Evolutionary conservation across 2,329 filamentous ascomycete genomes (phyloP).

Genomic region (Phaeosphaeriaceae sp.): DNA sequence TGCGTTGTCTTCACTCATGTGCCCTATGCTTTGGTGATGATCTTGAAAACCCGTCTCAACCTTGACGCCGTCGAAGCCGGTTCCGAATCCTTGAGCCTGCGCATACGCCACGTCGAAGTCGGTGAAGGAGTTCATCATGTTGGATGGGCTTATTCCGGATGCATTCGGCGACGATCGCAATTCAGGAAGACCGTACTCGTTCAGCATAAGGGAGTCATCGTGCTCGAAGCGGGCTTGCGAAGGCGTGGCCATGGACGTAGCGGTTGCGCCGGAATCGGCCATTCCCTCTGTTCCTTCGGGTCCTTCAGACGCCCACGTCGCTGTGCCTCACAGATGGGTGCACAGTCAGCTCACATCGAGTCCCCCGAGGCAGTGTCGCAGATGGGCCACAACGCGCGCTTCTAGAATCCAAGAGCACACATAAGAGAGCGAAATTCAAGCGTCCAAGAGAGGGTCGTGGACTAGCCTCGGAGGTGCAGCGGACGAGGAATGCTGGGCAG

Average conservation of each 20-base stretch:
- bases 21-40: conserved; percentile 40
- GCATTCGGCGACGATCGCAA: conserved; percentile 34
- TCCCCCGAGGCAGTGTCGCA: background rate
- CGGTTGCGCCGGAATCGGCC: conserved; percentile 36
- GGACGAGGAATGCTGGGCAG: conserved; percentile 14
- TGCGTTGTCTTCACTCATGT: conserved; percentile 41
- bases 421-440: conserved; percentile 9
- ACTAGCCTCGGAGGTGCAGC: conserved; percentile 13
- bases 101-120: conserved; percentile 42
- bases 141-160: conserved; percentile 29
- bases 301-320: conserved; percentile 24
- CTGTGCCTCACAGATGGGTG: conserved; percentile 17
- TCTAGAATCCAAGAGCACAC: conserved; percentile 2
- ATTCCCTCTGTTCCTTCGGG: conserved; percentile 17
- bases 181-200: conserved; percentile 44
- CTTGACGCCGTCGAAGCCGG: conserved; percentile 27
- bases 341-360: conserved; percentile 31
- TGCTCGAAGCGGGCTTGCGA: conserved; percentile 37
- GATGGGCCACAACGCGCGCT: background rate
- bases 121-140: conserved; percentile 39
- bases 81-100: conserved; percentile 29
- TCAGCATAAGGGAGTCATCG: conserved; percentile 44
- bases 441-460: conserved; percentile 10
- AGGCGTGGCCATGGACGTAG: conserved; percentile 37
- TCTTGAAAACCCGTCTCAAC: conserved; percentile 32